phyloP scores from a whole-genome alignment of 192 early-diverging fungal genomes.

The Thoreauomyces humboldtii region DNA sequence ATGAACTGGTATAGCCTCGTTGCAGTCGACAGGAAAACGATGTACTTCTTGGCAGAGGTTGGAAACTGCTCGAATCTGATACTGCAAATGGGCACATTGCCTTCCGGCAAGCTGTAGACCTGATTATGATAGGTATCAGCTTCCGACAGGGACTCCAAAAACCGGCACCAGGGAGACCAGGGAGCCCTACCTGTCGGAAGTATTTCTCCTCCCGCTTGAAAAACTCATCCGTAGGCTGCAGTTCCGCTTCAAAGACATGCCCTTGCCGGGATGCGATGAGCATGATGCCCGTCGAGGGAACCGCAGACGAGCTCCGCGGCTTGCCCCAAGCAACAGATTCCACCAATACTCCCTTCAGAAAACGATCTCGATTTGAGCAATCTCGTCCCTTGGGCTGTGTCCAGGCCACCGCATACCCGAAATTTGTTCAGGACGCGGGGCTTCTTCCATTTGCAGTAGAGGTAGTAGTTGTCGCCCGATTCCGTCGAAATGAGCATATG shows the following conservation, averaged over 20 bases:
- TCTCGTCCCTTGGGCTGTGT: no score
- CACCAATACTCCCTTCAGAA: constrained; percentile 65
- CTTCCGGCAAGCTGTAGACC: constrained; percentile 71
- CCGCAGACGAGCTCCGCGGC: constrained; percentile 40
- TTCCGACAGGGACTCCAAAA: no score
- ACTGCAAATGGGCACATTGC: constrained; percentile 69
- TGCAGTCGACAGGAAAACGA: constrained; percentile 78
- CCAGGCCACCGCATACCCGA: constrained; percentile 57
- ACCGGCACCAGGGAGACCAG: no score
- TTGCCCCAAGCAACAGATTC: constrained; percentile 92
- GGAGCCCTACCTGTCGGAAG: constrained; percentile 62
- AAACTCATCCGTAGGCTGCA: constrained; percentile 82
- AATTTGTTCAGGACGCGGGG: constrained; percentile 76
- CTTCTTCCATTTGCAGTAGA: constrained; percentile 81
- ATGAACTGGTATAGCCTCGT: constrained; percentile 91
- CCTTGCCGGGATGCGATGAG: constrained; percentile 83
- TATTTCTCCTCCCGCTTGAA: constrained; percentile 82
- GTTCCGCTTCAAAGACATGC: constrained; percentile 83
- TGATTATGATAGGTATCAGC: constrained; percentile 18
- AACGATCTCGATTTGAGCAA: background rate
- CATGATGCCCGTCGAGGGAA: constrained; percentile 74
- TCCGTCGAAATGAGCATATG: constrained; percentile 88
- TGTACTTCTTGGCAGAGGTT: constrained; percentile 65
- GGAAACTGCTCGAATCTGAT: constrained; percentile 83
- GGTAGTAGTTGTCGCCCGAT: constrained; percentile 88